Evolutionary conservation across 139 green algal species (phyloP).

Genomic region (Haematococcus lacustris): DNA sequence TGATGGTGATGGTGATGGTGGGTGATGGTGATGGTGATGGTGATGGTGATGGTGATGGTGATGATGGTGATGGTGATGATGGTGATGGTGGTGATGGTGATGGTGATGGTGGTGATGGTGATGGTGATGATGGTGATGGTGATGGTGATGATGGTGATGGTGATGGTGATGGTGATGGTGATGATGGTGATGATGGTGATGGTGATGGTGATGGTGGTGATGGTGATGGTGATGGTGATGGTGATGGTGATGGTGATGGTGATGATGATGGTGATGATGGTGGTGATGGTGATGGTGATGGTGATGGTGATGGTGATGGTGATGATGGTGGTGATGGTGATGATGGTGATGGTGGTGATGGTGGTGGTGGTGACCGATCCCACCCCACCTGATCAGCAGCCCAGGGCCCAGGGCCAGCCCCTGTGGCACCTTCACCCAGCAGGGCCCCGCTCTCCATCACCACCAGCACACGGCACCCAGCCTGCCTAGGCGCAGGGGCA

Average conservation of each 20-base stretch:
- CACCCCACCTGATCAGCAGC: too few relatives aligned
- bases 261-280: conserved; percentile 10
- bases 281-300: conserved; percentile 9
- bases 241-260: conserved; percentile 9
- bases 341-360: conserved; percentile 8
- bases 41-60: conserved; percentile 13
- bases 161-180: conserved; percentile 3
- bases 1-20: conserved; percentile 7
- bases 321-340: conserved; percentile 9
- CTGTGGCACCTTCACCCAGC: too few relatives aligned
- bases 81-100: conserved; percentile 13
- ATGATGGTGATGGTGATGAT: conserved; percentile 9
- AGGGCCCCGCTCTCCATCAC: too few relatives aligned
- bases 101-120: not conserved
- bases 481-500: too few relatives aligned
- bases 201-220: conserved; percentile 6
- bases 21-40: too few relatives aligned
- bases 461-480: too few relatives aligned
- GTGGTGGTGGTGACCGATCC: too few relatives aligned
- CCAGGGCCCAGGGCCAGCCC: too few relatives aligned
- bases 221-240: conserved; percentile 9
- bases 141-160: conserved; percentile 2
- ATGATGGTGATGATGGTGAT: conserved; percentile 5
- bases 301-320: conserved; percentile 9
- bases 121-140: conserved; percentile 4